Percentiles rank a stretch among this genome's conserved stretches.
These are phyloP conservation scores for Chlorophyllum brunneum DNA, from an alignment of 768 basidiomycete species.

Conservation along the genomic window DNA sequence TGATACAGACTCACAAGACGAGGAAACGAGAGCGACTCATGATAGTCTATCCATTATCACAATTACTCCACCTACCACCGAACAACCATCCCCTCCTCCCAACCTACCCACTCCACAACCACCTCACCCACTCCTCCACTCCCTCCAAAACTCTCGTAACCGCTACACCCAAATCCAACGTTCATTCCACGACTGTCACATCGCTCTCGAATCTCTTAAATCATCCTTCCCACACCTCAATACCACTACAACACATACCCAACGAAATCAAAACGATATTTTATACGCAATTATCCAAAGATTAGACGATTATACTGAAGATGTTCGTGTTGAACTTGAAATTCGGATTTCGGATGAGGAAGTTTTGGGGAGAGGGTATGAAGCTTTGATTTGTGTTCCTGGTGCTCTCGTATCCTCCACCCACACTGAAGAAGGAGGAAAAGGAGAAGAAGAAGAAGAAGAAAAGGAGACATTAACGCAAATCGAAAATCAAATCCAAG, in stretches of 20 bases:
- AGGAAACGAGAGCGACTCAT: too few relatives aligned
- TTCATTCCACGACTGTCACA: constrained; percentile 66
- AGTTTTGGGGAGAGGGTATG: constrained; percentile 61
- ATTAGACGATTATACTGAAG: constrained; percentile 72
- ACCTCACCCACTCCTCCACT: constrained; percentile 37
- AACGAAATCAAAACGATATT: too few relatives aligned
- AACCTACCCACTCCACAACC: neutral
- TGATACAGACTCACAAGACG: too few relatives aligned
- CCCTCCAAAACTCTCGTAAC: constrained; percentile 38
- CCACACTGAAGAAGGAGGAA: neutral
- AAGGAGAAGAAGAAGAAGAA: constrained; percentile 12
- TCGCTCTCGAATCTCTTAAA: constrained; percentile 59
- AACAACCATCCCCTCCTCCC: neutral
- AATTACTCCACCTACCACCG: neutral
- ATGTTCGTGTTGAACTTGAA: constrained; percentile 79
- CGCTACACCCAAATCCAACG: constrained; percentile 62
- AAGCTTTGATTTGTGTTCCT: constrained; percentile 59
- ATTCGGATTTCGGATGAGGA: constrained; percentile 73
- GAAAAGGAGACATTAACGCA: constrained; percentile 25
- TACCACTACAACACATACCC: constrained; percentile 17
- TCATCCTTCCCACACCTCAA: constrained; percentile 22
- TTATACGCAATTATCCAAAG: constrained; percentile 54
- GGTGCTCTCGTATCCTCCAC: constrained; percentile 33
- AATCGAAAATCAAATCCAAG: constrained; percentile 46
- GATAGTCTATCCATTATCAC: neutral